Conservation (phyloP, 371 early-diverging fungal species). For the Blakeslea trispora region DNA sequence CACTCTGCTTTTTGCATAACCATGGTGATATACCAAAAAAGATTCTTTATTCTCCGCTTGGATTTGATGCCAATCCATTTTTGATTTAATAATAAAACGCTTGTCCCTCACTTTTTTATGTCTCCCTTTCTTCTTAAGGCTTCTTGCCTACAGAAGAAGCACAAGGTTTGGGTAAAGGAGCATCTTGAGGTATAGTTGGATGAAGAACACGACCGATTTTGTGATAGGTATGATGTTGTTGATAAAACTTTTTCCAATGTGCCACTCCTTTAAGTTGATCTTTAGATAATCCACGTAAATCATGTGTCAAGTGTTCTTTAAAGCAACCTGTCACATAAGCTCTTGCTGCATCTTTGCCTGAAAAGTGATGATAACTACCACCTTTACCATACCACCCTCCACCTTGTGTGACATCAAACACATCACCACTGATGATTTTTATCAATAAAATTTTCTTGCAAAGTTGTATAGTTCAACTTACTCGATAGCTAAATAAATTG, state of each 20-base stretch:
- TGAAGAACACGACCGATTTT: constrained; percentile 83
- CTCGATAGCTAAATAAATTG: constrained; percentile 89
- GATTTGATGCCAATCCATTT: no score
- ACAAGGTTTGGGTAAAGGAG: constrained; percentile 75
- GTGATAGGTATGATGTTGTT: constrained; percentile 80
- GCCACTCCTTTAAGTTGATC: constrained; percentile 72
- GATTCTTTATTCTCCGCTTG: no score
- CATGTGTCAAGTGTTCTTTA: constrained; percentile 89
- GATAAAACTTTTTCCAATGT: constrained; percentile 90
- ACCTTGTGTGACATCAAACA: constrained; percentile 84
- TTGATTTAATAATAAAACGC: no score
- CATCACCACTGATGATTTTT: constrained; percentile 82
- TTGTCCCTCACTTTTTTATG: background rate
- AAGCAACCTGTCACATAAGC: constrained; percentile 96
- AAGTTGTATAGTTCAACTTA: constrained; percentile 47
- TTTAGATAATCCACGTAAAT: constrained; percentile 80
- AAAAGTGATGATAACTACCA: constrained; percentile 86
- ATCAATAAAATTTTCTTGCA: no score
- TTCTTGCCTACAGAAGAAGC: constrained; percentile 37
- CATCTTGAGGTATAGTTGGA: constrained; percentile 75
- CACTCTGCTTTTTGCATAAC: no score
- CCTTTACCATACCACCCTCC: constrained; percentile 81
- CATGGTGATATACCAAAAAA: no score
- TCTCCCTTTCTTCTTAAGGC: constrained; percentile 18
- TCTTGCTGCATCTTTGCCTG: constrained; percentile 91